Evolutionary conservation across 2,329 filamentous ascomycete species (phyloP), one percentile per base, ranked within the genome.

Genomic region (Ploettnerulaceae sp.): DNA sequence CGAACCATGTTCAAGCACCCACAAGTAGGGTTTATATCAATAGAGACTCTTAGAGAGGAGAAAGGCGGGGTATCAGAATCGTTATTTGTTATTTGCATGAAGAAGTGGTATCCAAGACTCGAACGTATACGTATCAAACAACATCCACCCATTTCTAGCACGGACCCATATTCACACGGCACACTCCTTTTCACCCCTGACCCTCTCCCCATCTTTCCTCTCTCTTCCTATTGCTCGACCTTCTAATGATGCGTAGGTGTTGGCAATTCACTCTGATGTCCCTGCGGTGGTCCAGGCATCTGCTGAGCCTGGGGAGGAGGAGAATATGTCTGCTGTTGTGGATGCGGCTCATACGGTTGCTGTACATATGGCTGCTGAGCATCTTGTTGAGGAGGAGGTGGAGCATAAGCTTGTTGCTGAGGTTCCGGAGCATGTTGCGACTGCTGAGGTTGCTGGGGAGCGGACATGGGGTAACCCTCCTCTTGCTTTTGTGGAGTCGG

Each of bases 401-500:
- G 45, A 2, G 36, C 24, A 24, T 41, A 41, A 6, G 28, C 9
- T 32, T 48, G 45, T 12, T 35, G 45, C 18, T 22, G 5, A 12
- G 26, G 17, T 37, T 45, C 33, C 15, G 34, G 34, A 5, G 34
- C 11, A 36, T 46, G 35, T 15, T 47, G 36, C 11, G 40, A 37
- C 22, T 33, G 29, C 8, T 26, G 34, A 11, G 29, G 18, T 25
- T 33, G 34, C 14, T 47, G 44, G 28, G 45, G n/a, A 11, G 47
- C 25, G 5, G 36, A 41, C 47, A 49, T 49, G 26, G 33, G 47
- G 22, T 42, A 49, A 12, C 47, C 47, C 26, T 43, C 42, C 21
- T 36, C 35, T 33, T 49, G 36, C 15, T 39, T 49, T 17, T 37
- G 47, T 4, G 37, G 33, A 17, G 37, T 20, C n/a, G 29, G 22